A percentile compares a stretch with the other conserved stretches of the same genome.
phyloP scores from a whole-genome alignment of 768 basidiomycete genomes.

The Phanerochaete sordida region DNA sequence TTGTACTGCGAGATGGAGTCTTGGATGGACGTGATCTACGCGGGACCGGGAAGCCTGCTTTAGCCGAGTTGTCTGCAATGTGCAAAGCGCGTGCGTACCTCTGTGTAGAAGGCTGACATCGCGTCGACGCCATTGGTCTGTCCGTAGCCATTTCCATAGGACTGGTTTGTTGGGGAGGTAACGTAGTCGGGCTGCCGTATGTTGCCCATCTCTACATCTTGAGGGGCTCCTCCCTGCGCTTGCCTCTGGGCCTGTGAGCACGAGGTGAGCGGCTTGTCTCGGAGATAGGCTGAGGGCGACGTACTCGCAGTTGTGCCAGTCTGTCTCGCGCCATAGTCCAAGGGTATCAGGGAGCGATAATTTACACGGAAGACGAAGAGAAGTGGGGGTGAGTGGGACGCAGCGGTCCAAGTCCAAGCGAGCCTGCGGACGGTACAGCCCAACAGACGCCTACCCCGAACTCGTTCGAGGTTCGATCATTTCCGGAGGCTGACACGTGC shows the following conservation, averaged over 20 bases:
- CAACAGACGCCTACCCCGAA: neutral
- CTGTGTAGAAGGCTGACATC: constrained; percentile 28
- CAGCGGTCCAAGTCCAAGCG: constrained; percentile 3
- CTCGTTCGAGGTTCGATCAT: constrained; percentile 6
- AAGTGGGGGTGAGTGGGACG: constrained; percentile 4
- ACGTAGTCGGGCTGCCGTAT: constrained; percentile 17
- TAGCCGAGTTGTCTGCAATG: neutral
- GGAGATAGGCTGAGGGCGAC: constrained; percentile 1
- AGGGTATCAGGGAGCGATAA: constrained; percentile 11
- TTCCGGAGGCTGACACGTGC: constrained; percentile 4
- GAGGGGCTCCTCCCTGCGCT: constrained; percentile 16
- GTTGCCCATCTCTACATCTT: constrained; percentile 29
- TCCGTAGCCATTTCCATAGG: constrained; percentile 11
- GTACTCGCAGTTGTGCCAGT: constrained; percentile 26
- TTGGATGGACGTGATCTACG: constrained; percentile 73
- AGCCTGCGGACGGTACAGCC: neutral
- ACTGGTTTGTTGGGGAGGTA: constrained; percentile 11
- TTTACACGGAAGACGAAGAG: constrained; percentile 19
- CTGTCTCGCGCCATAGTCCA: constrained; percentile 25
- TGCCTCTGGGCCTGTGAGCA: constrained; percentile 28
- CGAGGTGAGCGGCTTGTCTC: neutral
- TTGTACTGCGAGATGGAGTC: constrained; percentile 66
- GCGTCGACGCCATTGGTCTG: constrained; percentile 17
- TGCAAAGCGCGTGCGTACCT: constrained; percentile 21
- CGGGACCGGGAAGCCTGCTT: neutral